Evolutionary conservation across 768 basidiomycete species (phyloP), one percentile per base, ranked within the genome.

Genomic region (Xerocomus potaroensis): DNA sequence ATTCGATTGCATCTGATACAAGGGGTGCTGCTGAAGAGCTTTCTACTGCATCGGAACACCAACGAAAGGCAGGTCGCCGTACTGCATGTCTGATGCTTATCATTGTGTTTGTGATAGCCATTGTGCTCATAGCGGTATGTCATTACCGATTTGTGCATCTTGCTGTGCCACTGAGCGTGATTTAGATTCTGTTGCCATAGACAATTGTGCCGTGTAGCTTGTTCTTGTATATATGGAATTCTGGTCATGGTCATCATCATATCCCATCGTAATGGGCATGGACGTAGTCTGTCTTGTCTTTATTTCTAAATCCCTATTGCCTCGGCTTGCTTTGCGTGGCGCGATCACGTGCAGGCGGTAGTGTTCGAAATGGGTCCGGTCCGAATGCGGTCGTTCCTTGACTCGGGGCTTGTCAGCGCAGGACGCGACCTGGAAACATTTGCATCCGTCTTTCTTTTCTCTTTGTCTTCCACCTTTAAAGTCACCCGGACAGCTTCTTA

Each of bases 91-190:
- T 99, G 46, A 81, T 94, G 78, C 62, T 99, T 11, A 79, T 99
- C 38, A 72, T 99, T 40, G 80, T 85, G 23, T 66, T 97, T 46
- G 96, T 99, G 2, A 76, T 86, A 12, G 81, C 79, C n/a, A 71
- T 98, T 49, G 94, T 99, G 4, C 73, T 99, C 26, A 69, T 97
- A 21, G 95, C 95, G 56, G 95, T 99, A 60, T 72, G 92, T 79
- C 15, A 6, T 18, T 27, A 8, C 12, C 11, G 14, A 35, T 41
- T 32, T n/a, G 4, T 44, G 15, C 15, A 21, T 37, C 16, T 41
- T 26, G 19, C 21, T 5, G 1, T 1, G 7, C 34, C 32, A 11
- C 41, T 47, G 33, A 62, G 34, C 24, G 2, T 16, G 8, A 18
- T 1, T 45, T 23, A 64, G 62, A 49, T 64, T 22, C 27, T 64